Evolutionary conservation across 179 eudicot species (phyloP), one percentile per base, ranked within the genome.

Genomic region (Nepenthes alata): DNA sequence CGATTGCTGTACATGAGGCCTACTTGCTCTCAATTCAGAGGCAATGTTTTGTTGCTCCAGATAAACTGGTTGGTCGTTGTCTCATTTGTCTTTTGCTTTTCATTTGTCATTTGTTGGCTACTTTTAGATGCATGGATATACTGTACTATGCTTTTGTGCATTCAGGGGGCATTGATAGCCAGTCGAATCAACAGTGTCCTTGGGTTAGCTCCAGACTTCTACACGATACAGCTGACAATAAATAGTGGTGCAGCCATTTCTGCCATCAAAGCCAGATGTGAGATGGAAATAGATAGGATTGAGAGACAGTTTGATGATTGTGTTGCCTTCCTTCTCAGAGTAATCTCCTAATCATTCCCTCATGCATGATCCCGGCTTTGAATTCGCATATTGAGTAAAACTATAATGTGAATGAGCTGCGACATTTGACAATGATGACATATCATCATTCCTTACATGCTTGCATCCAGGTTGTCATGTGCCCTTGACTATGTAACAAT

Each of bases 31-130:
- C 95, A 16, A 89, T 93, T 68, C 98, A 93, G 73, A 72, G 98
- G 49, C 98, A 86, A 68, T 89, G 98, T 76, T 93, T 93, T 79
- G 96, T 89, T 62, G 96, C 85, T 76, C 98, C 98, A 38, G 98
- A 93, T 72, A 93, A 86, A 77, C 83, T 93, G 85, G 98, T 93
- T 56, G 59, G 70, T 63, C 55, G 47, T 63, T 54, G 37, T 59
- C 57, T 58, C 52, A 58, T 6, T 67, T 56, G 4, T 25, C n/a
- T 69, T 61, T 37, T 37, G 16, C 25, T 36, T 41, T 5, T 53
- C 37, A 47, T n/a, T 59, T n/a, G 6, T 57, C 14, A 11, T 50
- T 39, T 37, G 45, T n/a, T 48, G 54, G 57, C 38, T 49, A n/a
- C 57, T n/a, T 47, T 41, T 41, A 15, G 35, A 8, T 34, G 34